Evolutionary conservation across 805 yeast genomes (phyloP).

Genomic region (Candida endomychidarum): DNA sequence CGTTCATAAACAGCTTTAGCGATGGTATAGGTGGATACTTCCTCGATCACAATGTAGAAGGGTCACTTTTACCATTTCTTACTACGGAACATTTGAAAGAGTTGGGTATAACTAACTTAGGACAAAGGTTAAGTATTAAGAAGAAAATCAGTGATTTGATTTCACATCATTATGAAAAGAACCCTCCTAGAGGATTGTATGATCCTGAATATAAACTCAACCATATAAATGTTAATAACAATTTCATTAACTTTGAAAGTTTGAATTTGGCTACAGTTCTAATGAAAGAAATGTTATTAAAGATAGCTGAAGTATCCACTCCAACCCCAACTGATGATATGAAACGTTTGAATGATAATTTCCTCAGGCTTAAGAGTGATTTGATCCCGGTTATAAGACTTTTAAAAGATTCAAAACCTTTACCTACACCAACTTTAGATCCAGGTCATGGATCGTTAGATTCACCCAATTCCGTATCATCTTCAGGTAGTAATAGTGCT

Average conservation of each 20-base stretch:
- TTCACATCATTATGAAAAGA: conserved; percentile 29
- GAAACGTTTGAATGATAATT: conserved; percentile 51
- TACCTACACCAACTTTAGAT: conserved; percentile 61
- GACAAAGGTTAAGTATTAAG: conserved; percentile 60
- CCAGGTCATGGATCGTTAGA: conserved; percentile 33
- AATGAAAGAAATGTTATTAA: conserved; percentile 36
- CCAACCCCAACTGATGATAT: conserved; percentile 23
- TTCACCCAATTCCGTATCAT: conserved; percentile 28
- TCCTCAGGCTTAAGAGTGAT: conserved; percentile 59
- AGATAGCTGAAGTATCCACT: conserved; percentile 17
- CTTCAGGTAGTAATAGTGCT: conserved; percentile 14
- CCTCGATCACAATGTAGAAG: conserved; percentile 63
- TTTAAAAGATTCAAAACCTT: conserved; percentile 63
- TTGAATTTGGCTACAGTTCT: conserved; percentile 34
- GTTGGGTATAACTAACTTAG: conserved; percentile 57
- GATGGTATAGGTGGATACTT: conserved; percentile 31
- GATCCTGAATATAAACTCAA: conserved; percentile 31
- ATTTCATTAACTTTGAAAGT: conserved; percentile 37
- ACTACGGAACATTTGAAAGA: conserved; percentile 72
- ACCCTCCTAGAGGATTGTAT: conserved; percentile 24
- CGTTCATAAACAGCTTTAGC: conserved; percentile 27
- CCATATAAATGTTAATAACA: conserved; percentile 35
- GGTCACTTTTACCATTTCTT: conserved; percentile 67
- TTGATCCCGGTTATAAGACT: conserved; percentile 61
- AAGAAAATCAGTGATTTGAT: conserved; percentile 57